Base-by-base conservation (phyloP, 2,329 filamentous ascomycete genomes). In the Phialocephala sp. region DNA sequence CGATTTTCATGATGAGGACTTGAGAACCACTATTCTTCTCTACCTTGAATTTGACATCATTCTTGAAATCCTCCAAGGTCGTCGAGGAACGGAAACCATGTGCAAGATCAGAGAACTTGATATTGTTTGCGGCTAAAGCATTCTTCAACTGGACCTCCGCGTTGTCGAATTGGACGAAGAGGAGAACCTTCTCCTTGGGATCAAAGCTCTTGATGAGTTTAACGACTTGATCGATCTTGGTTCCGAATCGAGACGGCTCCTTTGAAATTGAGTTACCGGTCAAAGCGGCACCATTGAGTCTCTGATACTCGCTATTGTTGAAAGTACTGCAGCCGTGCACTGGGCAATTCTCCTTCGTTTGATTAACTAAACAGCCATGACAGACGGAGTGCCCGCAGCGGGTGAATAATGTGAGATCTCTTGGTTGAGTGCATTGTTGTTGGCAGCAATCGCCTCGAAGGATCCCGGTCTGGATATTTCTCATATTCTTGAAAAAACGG, bases 1-100 rank as follows among this genome's bases (percentile, higher is more conserved):
- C 82, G 2, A 87, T 77, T 64, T 86, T 84, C 36, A 91, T 77
- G 18, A 91, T 77, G 4, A 90, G 77, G 0, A 87, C 84, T 22
- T 50, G 45, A 24, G 45, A 9, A 8, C 22, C 20, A 11, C 1
- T 14, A 50, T 11, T 11, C 45, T 22, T 18, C 15, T 18, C n/a
- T n/a, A n/a, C 18, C 43, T 47, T 47, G 43, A 47, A 20, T 47
- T 5, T n/a, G 8, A 8, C 43, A 47, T 8, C 43, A 8, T 47
- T n/a, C 11, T 24, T 22, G 20, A 22, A 50, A 8, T 20, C n/a
- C n/a, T 50, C n/a, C 45, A 50, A 50, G 45, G 18, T 43, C 6
- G 5, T 43, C 2, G 41, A 43, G 15, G 12, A 18, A 6, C 18
- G 12, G 41, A n/a, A 43, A 2, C 41, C 41, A 43, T 43, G 5